These are phyloP conservation scores for Inonotus hispidus DNA, from an alignment of 1,284 basidiomycete species.

Conservation along the genomic window DNA sequence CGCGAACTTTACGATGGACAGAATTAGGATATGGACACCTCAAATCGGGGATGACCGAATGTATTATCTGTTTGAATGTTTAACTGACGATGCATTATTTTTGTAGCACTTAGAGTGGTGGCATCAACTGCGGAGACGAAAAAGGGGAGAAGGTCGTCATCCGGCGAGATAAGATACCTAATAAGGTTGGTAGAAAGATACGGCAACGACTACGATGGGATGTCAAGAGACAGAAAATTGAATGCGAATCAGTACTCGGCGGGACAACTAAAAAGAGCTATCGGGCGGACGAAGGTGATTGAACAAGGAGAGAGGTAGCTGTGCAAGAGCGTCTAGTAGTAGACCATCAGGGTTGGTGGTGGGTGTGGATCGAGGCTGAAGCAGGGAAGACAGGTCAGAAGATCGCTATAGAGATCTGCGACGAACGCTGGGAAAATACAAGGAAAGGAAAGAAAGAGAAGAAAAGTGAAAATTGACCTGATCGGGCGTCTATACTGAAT, in stretches of 20 bases:
- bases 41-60: background rate
- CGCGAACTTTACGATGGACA: background rate
- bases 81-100: conserved; percentile 9
- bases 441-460: background rate
- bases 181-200: conserved; percentile 64
- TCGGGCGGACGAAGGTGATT: conserved; percentile 43
- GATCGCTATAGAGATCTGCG: conserved; percentile 5
- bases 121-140: conserved; percentile 35
- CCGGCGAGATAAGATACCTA: conserved; percentile 69
- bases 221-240: conserved; percentile 76
- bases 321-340: background rate
- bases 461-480: background rate
- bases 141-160: conserved; percentile 55
- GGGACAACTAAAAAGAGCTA: conserved; percentile 70
- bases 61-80: background rate
- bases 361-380: background rate
- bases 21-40: conserved; percentile 4
- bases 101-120: conserved; percentile 42
- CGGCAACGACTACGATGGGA: conserved; percentile 67
- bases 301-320: background rate
- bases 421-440: background rate
- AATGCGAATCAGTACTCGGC: conserved; percentile 86
- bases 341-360: too few species aligned
- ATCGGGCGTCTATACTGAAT: background rate
- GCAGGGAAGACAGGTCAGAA: background rate